Conservation (phyloP, 768 basidiomycete genomes). For the Polyporus arcularius region DNA sequence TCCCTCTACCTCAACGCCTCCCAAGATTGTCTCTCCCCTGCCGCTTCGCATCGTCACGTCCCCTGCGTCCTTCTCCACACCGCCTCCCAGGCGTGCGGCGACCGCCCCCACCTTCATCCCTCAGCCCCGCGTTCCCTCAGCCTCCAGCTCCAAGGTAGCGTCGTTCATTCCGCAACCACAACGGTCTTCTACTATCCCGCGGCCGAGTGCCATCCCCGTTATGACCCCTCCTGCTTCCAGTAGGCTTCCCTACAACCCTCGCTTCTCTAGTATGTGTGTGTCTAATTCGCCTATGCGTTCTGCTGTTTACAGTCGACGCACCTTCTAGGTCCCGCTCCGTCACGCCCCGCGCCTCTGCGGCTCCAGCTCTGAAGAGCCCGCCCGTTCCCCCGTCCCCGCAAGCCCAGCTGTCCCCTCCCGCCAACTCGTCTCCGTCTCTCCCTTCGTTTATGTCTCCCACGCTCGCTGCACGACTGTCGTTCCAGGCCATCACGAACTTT, state of each 20-base stretch:
- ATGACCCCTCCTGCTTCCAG: slow-evolving; percentile 22
- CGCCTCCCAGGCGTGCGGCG: slow-evolving; percentile 54
- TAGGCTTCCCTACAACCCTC: slow-evolving; percentile 25
- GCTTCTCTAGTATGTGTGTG: slow-evolving; percentile 28
- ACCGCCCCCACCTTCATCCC: slow-evolving; percentile 59
- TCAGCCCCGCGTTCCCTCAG: slow-evolving; percentile 47
- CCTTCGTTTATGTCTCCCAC: slow-evolving; percentile 51
- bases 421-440: slow-evolving; percentile 43
- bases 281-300: slow-evolving; percentile 13
- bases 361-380: slow-evolving; percentile 39
- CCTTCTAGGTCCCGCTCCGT: slow-evolving; percentile 14
- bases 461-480: slow-evolving; percentile 56
- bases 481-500: slow-evolving; percentile 61
- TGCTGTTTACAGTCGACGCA: slow-evolving; percentile 20
- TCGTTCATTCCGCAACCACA: slow-evolving; percentile 32
- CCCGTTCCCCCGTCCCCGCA: slow-evolving; percentile 23
- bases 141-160: slow-evolving; percentile 39
- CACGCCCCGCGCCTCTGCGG: slow-evolving; percentile 18
- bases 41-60: slow-evolving; percentile 25
- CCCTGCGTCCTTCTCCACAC: slow-evolving; percentile 43
- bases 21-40: slow-evolving; percentile 33
- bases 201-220: slow-evolving; percentile 20
- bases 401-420: slow-evolving; percentile 24
- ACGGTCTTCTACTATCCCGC: slow-evolving; percentile 23
- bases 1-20: slow-evolving; percentile 32